A percentile compares a stretch with the other conserved stretches of the same genome.
Conservation (phyloP, 2,329 filamentous ascomycete species). For the Cladosporium sp. region DNA sequence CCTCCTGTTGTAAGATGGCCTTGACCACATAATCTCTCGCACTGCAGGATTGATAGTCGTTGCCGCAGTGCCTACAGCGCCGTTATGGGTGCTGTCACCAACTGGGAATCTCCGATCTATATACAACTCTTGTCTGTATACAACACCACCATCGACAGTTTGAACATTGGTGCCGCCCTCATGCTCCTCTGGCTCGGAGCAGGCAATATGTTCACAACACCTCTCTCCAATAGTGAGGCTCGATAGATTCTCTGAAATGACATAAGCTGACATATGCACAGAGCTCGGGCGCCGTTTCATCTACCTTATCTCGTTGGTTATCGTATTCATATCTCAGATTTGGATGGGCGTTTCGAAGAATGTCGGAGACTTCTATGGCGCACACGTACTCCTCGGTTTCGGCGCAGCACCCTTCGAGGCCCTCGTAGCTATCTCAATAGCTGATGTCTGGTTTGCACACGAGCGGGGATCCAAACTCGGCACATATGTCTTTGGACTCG, state of each 20-base stretch:
- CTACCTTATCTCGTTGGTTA: conserved; percentile 18
- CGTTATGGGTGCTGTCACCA: conserved; percentile 25
- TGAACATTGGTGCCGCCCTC: conserved; percentile 21
- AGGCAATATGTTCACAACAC: conserved; percentile 22
- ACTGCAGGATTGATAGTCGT: background rate
- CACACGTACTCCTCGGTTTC: conserved; percentile 20
- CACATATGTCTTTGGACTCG: conserved; percentile 45
- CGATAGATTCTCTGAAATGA: background rate
- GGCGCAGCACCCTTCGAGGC: conserved; percentile 40
- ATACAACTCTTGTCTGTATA: conserved; percentile 21
- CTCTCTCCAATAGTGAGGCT: conserved; percentile 23
- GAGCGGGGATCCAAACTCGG: conserved; percentile 49
- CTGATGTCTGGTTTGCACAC: conserved; percentile 50
- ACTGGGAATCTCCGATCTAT: conserved; percentile 24
- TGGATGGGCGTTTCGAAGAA: conserved; percentile 22
- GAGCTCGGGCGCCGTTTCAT: conserved; percentile 23
- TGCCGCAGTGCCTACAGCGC: conserved; percentile 18
- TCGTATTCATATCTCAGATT: conserved; percentile 19
- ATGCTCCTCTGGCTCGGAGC: conserved; percentile 20
- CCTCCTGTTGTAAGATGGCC: conserved; percentile 19
- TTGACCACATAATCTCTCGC: background rate
- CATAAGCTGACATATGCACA: background rate
- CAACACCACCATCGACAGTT: conserved; percentile 14
- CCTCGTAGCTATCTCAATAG: conserved; percentile 53
- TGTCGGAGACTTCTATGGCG: conserved; percentile 21